Base-by-base conservation (phyloP, 768 basidiomycete species). In the Tephrocybe sp. region DNA sequence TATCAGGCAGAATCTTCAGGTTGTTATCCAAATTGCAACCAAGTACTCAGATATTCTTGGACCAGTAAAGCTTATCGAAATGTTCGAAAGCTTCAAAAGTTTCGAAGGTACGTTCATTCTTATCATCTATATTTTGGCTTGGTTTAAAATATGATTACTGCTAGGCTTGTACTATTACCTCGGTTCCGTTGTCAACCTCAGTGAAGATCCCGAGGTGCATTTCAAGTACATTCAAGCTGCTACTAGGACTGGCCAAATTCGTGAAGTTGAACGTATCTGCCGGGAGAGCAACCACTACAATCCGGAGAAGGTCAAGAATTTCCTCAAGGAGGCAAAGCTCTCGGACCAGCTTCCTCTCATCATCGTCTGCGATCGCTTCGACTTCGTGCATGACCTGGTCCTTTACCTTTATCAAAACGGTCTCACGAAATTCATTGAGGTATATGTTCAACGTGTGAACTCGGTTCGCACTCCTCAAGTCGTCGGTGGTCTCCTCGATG, bases 171-270 rank as follows among this genome's bases (percentile, higher is more conserved):
- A 98, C 75, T 98, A 98, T 71, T 98, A 98, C 67, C 87, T 99
- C 37, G 97, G 97, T 22, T 96, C 96, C 9, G 81, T 99, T 57
- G 97, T 99, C 66, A 99, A 98, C 71, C 79, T 99, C 56, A 92
- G 89, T 66, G 83, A 92, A 65, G 97, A 99, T 68, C 80, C 91
- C 4, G 97, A 99, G 67, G 96, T 99, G 2, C 90, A 98, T 75
- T 99, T 97, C 85, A 98, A 99, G 77, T 98, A 98, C 72, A 98
- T 99, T 63, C 96, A 98, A 64, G 97, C 97, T 22, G 97, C 97
- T 5, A 96, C 94, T 1, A 86, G 96, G 22, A 99, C 97, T 24
- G 95, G 96, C 34, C 97, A 98, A 66, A 94, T 99, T 59, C 89
- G 97, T 41, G 97, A 99, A 67, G 97, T 99, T 49, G 97, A 99